Conservation (phyloP, 1,139 yeast genomes). For the Yamadazyma pseudoaaseri region DNA sequence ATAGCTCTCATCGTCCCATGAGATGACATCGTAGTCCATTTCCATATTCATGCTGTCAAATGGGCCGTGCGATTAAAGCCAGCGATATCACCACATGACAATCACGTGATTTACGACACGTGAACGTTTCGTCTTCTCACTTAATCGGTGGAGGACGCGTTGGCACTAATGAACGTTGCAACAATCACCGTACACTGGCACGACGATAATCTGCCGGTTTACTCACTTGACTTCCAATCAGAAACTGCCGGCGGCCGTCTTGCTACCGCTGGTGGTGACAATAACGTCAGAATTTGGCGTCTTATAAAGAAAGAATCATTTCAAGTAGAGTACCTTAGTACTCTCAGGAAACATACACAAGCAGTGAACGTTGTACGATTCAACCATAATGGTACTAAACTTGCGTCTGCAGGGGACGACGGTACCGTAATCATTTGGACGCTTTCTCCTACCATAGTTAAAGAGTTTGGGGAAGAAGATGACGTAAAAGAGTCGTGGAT, state of each 20-base stretch:
- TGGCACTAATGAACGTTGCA: constrained; percentile 60
- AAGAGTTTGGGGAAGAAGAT: constrained; percentile 56
- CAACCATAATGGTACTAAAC: constrained; percentile 58
- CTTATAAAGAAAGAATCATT: constrained; percentile 9
- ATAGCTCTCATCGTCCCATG: constrained; percentile 14
- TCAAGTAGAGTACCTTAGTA: constrained; percentile 61
- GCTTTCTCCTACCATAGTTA: constrained; percentile 49
- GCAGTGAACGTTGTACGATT: constrained; percentile 92
- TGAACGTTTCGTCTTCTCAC: no score
- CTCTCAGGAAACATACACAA: constrained; percentile 84
- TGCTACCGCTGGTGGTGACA: constrained; percentile 95
- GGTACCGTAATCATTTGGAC: constrained; percentile 85
- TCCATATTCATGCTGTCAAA: no score
- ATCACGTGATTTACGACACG: constrained; percentile 2
- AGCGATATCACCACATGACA: neutral
- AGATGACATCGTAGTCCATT: constrained; percentile 11
- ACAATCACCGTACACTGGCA: constrained; percentile 81
- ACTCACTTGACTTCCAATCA: constrained; percentile 79
- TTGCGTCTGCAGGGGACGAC: constrained; percentile 95
- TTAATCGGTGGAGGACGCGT: no score
- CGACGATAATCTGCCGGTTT: constrained; percentile 77
- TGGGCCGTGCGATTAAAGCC: neutral
- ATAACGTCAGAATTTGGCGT: constrained; percentile 73
- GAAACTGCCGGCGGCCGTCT: constrained; percentile 38
- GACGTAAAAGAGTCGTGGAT: constrained; percentile 76